Percentiles rank a stretch among this genome's conserved stretches.
Conservation (phyloP, 2,329 filamentous ascomycete genomes). For the Phialocephala subalpina region DNA sequence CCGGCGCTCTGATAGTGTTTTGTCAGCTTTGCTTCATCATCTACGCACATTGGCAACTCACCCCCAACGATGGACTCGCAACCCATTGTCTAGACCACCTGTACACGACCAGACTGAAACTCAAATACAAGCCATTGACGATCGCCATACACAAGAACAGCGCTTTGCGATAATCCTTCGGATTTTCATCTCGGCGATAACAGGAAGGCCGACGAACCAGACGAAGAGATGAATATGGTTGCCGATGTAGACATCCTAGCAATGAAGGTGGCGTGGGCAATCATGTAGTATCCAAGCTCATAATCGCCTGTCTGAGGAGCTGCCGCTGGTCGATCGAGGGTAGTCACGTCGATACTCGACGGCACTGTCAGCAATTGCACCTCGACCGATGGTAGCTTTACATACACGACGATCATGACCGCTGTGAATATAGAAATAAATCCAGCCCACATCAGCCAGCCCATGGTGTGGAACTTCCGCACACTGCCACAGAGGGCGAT, state of each 20-base stretch:
- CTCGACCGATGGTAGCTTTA: too few relatives aligned
- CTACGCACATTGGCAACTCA: too few relatives aligned
- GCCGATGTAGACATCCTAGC: conserved; percentile 58
- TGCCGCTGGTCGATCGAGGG: conserved; percentile 62
- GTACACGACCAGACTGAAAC: conserved; percentile 60
- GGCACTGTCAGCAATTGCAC: too few relatives aligned
- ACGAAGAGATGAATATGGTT: conserved; percentile 65
- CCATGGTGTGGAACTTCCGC: too few relatives aligned
- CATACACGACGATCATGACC: too few relatives aligned
- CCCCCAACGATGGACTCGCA: conserved; percentile 66
- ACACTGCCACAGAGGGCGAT: too few relatives aligned
- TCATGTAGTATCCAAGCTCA: conserved; percentile 64
- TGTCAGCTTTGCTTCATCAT: too few relatives aligned
- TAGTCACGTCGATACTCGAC: conserved; percentile 66
- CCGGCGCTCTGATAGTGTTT: too few relatives aligned
- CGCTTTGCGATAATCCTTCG: conserved; percentile 66
- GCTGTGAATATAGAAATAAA: too few relatives aligned
- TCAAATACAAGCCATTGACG: too few relatives aligned
- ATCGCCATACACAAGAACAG: conserved; percentile 62
- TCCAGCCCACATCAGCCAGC: too few relatives aligned
- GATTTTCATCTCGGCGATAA: conserved; percentile 70
- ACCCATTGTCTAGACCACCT: conserved; percentile 68
- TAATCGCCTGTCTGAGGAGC: conserved; percentile 64
- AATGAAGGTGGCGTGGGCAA: conserved; percentile 63
- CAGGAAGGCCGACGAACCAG: conserved; percentile 66